Conservation (phyloP, 495 filamentous ascomycete species). For the Astrocystis sublimbata region DNA sequence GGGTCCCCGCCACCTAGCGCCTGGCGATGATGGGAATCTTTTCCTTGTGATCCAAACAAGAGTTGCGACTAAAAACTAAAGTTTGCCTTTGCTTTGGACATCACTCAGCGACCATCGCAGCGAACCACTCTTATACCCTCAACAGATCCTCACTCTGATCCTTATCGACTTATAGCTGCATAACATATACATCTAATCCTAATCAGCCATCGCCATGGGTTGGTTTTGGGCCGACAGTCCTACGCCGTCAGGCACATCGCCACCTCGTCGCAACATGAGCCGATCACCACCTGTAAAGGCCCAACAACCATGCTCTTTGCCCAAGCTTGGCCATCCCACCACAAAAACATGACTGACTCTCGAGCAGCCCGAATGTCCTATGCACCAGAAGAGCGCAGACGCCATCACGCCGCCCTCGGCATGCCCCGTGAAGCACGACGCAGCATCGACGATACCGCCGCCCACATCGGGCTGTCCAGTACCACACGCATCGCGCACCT, state of each 20-base stretch:
- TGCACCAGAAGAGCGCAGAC: slow-evolving; percentile 60
- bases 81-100: not conserved
- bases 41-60: slow-evolving; percentile 7
- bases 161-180: not conserved
- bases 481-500: slow-evolving; percentile 40
- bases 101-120: not conserved
- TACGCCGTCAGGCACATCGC: slow-evolving; percentile 40
- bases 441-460: slow-evolving; percentile 32
- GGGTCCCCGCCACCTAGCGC: not conserved
- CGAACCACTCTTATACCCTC: no score
- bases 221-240: slow-evolving; percentile 95
- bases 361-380: slow-evolving; percentile 79
- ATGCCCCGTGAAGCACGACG: slow-evolving; percentile 54
- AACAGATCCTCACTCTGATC: no score
- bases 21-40: not conserved
- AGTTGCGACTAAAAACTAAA: slow-evolving; percentile 11
- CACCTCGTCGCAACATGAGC: slow-evolving; percentile 36
- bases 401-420: slow-evolving; percentile 40
- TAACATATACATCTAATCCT: not conserved
- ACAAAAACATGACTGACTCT: slow-evolving; percentile 27
- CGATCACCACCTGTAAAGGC: slow-evolving; percentile 69
- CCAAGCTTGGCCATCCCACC: no score
- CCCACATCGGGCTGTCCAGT: slow-evolving; percentile 54
- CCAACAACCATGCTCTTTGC: not conserved
- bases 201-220: slow-evolving; percentile 65